Percentiles rank a stretch among this genome's conserved stretches.
Evolutionary conservation across 192 early-diverging fungal species (phyloP).

Genomic region (Dissophora ornata): DNA sequence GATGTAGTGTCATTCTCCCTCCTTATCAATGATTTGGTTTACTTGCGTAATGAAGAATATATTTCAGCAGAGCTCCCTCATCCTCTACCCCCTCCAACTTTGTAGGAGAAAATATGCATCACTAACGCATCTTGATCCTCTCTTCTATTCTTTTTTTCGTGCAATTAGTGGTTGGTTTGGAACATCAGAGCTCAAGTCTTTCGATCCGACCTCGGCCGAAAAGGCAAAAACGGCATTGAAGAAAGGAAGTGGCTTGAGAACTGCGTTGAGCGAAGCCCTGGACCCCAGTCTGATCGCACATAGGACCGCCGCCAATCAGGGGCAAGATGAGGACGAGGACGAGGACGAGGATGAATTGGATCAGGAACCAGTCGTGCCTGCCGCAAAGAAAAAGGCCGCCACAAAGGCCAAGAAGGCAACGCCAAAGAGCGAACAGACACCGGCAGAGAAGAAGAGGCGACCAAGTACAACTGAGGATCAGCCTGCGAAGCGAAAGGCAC

Average conservation of each 20-base stretch:
- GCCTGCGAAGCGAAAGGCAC: slow-evolving; percentile 10
- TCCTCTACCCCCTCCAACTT: too few relatives aligned
- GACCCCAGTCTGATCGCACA: slow-evolving; percentile 27
- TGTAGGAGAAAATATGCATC: too few relatives aligned
- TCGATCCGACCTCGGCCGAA: slow-evolving; percentile 44
- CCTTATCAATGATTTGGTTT: too few relatives aligned
- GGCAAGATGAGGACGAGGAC: slow-evolving; percentile 11
- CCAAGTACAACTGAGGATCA: slow-evolving; percentile 33
- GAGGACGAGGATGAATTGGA: slow-evolving; percentile 8
- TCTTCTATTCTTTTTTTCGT: neutral
- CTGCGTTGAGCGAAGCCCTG: slow-evolving; percentile 31
- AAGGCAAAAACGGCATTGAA: slow-evolving; percentile 28
- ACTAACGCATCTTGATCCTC: neutral
- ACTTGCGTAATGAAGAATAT: neutral
- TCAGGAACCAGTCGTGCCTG: neutral
- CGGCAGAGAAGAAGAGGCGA: slow-evolving; percentile 35
- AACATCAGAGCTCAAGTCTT: slow-evolving; percentile 38
- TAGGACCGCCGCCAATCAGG: neutral
- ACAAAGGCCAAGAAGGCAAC: slow-evolving; percentile 20
- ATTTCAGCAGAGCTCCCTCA: too few relatives aligned
- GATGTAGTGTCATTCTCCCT: neutral
- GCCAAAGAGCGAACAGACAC: slow-evolving; percentile 1
- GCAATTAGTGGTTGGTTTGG: slow-evolving; percentile 56
- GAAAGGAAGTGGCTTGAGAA: slow-evolving; percentile 31
- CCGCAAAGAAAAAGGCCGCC: slow-evolving; percentile 14